These are phyloP conservation scores for Cryptococcus amylolentus DNA, from an alignment of 1,284 basidiomycete genomes.

Conservation along the genomic window DNA sequence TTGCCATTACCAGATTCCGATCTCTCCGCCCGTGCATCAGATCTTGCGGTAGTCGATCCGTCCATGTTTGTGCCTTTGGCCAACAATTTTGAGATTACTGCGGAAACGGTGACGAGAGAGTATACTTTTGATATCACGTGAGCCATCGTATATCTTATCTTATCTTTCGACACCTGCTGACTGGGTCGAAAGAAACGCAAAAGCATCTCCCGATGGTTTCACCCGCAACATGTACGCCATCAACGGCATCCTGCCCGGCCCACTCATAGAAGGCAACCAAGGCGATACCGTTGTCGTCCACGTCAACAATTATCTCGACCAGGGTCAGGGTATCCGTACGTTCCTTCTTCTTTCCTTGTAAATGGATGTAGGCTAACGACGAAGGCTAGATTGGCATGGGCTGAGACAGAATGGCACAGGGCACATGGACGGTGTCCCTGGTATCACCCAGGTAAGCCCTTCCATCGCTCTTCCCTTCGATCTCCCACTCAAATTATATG, in stretches of 20 bases:
- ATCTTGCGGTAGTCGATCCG: conserved; percentile 1
- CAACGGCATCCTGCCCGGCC: conserved; percentile 27
- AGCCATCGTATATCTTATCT: not conserved
- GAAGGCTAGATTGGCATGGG: conserved; percentile 34
- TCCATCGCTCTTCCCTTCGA: too few species aligned
- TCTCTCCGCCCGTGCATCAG: not conserved
- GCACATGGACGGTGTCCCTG: conserved; percentile 34
- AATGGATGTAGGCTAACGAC: not conserved
- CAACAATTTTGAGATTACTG: conserved; percentile 15
- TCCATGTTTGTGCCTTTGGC: conserved; percentile 11
- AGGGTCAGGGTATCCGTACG: conserved; percentile 26
- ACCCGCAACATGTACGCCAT: conserved; percentile 21
- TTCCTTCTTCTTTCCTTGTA: not conserved
- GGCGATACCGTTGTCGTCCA: conserved; percentile 33
- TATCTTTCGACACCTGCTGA: not conserved
- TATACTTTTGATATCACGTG: conserved; percentile 14
- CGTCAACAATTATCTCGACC: conserved; percentile 28
- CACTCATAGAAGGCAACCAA: conserved; percentile 34
- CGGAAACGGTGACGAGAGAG: conserved; percentile 15
- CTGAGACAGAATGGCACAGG: conserved; percentile 27
- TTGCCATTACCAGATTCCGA: not conserved
- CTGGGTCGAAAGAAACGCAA: conserved; percentile 1
- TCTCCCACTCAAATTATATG: not conserved
- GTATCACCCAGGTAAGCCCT: conserved; percentile 27
- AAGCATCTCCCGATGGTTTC: conserved; percentile 21